Evolutionary conservation across 768 basidiomycete species (phyloP).

Genomic region (Rubroboletus pulcherrimus): DNA sequence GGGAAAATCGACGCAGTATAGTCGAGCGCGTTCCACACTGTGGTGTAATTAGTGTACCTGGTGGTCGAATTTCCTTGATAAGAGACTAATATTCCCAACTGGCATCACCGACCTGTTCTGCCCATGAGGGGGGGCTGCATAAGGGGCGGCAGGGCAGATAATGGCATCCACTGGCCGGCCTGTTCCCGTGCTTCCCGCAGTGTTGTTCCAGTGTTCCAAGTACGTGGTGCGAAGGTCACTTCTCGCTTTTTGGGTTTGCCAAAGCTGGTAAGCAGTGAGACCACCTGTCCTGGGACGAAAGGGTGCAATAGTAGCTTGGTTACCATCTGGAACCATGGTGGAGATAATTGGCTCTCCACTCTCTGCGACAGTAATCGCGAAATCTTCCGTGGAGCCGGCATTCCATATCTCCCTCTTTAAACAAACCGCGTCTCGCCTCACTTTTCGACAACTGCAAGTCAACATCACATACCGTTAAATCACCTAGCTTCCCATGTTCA

Average conservation of each 20-base stretch:
- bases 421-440: neutral
- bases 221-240: conserved; percentile 51
- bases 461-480: conserved; percentile 38
- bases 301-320: conserved; percentile 14
- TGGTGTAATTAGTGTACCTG: conserved; percentile 53
- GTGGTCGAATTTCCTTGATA: neutral
- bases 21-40: conserved; percentile 67
- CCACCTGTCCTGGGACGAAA: conserved; percentile 29
- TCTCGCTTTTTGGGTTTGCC: conserved; percentile 57
- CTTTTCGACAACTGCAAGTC: neutral
- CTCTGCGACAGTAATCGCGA: conserved; percentile 30
- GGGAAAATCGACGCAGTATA: conserved; percentile 62
- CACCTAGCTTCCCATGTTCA: conserved; percentile 46
- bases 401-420: conserved; percentile 40
- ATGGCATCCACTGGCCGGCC: conserved; percentile 76
- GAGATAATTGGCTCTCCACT: conserved; percentile 55
- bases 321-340: conserved; percentile 40
- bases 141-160: conserved; percentile 60
- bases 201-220: conserved; percentile 60
- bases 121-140: conserved; percentile 62
- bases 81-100: neutral
- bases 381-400: conserved; percentile 50
- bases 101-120: conserved; percentile 40
- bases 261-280: conserved; percentile 56
- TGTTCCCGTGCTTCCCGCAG: conserved; percentile 50